A percentile compares a stretch with the other conserved stretches of the same genome.
phyloP scores from a whole-genome alignment of 352 stramenopile species.

The Phytophthora uliginosa region DNA sequence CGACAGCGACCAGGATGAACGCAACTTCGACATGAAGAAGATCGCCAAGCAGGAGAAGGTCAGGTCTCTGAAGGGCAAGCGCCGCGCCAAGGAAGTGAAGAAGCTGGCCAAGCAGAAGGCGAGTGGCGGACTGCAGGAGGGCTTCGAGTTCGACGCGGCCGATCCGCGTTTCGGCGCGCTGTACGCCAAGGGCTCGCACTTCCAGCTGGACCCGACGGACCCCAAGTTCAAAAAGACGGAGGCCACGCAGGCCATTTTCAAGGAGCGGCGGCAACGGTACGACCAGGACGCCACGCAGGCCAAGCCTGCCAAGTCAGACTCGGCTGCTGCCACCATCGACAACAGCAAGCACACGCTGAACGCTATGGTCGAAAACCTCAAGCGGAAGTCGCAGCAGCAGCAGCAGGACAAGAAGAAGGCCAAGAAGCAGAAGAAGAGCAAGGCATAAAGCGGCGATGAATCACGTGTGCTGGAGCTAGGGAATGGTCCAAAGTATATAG shows the following conservation, averaged over 20 bases:
- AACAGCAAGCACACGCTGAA: constrained; percentile 60
- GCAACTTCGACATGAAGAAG: constrained; percentile 91
- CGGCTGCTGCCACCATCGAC: constrained; percentile 8
- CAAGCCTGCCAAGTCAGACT: constrained; percentile 16
- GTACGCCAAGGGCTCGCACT: constrained; percentile 81
- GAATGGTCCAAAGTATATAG: constrained; percentile 17
- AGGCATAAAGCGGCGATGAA: constrained; percentile 27
- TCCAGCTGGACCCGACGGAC: constrained; percentile 88
- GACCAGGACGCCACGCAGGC: constrained; percentile 30
- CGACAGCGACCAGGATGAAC: constrained; percentile 57
- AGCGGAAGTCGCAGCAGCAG: constrained; percentile 75
- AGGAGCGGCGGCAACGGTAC: constrained; percentile 78
- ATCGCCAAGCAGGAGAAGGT: constrained; percentile 80
- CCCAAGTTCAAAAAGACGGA: constrained; percentile 88
- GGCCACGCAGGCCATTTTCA: constrained; percentile 83
- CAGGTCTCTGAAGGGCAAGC: constrained; percentile 83
- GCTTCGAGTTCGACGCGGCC: constrained; percentile 79
- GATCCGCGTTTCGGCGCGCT: constrained; percentile 83
- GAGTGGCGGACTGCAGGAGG: constrained; percentile 68
- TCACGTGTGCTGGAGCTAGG: neutral
- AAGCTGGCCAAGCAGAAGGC: constrained; percentile 69
- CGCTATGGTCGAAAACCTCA: constrained; percentile 85
- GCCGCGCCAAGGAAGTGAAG: constrained; percentile 78
- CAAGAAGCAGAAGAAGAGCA: constrained; percentile 72
- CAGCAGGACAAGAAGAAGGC: constrained; percentile 51